Evolutionary conservation across 352 stramenopile species (phyloP).

Genomic region (Globisporangium megalacanthum): DNA sequence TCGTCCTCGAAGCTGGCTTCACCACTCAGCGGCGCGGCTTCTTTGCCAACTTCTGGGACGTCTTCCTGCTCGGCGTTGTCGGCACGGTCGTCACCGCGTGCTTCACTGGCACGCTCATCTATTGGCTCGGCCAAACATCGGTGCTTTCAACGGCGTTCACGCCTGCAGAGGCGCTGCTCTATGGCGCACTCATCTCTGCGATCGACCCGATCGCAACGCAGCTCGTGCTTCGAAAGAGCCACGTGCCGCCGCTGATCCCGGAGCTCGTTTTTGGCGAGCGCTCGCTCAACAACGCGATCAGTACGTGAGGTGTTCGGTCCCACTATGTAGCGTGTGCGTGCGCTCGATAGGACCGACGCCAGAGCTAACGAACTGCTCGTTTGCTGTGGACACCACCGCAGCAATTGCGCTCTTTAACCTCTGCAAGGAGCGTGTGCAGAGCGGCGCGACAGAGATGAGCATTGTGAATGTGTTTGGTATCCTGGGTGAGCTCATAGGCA

Average conservation of each 20-base stretch:
- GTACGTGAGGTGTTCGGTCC: constrained; percentile 9
- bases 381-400: background rate
- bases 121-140: constrained; percentile 33
- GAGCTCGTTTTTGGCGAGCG: constrained; percentile 93
- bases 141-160: constrained; percentile 54
- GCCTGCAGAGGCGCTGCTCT: constrained; percentile 83
- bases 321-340: background rate
- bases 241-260: constrained; percentile 78
- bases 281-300: constrained; percentile 88
- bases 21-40: constrained; percentile 61
- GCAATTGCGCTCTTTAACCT: constrained; percentile 79
- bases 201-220: constrained; percentile 92
- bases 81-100: constrained; percentile 49
- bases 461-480: constrained; percentile 26
- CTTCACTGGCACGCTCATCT: constrained; percentile 38
- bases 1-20: constrained; percentile 64
- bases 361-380: background rate
- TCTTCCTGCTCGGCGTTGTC: constrained; percentile 36
- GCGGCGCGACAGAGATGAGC: constrained; percentile 36
- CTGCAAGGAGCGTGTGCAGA: constrained; percentile 56
- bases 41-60: constrained; percentile 43
- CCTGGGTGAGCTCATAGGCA: constrained; percentile 38
- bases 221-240: constrained; percentile 85
- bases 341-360: background rate
- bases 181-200: constrained; percentile 87